These are phyloP conservation scores for Lipomyces yamanashiensis DNA, from an alignment of 805 yeast genomes.

Conservation along the genomic window DNA sequence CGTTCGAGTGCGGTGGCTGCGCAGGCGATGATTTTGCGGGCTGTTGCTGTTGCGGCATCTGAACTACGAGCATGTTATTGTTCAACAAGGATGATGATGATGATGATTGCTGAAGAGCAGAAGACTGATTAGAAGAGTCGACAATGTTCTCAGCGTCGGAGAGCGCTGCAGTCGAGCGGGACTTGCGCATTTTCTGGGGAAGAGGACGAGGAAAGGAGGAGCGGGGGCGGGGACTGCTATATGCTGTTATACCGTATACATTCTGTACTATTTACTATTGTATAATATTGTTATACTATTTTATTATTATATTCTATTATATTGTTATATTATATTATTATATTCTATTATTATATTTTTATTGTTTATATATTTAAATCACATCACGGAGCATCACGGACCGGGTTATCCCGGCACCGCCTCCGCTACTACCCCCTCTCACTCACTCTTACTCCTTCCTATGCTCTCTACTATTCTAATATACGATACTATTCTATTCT, in stretches of 20 bases:
- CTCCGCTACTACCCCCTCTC: not conserved
- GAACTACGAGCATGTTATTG: not conserved
- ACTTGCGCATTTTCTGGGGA: constrained; percentile 10
- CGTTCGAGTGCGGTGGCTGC: constrained; percentile 28
- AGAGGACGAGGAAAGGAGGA: constrained; percentile 1
- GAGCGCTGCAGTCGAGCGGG: constrained; percentile 5
- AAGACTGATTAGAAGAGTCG: not conserved
- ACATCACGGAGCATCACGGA: not conserved
- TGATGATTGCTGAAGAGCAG: not conserved
- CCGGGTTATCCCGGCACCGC: not conserved
- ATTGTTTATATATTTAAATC: no score
- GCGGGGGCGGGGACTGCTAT: not conserved
- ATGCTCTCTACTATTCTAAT: no score
- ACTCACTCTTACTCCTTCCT: not conserved
- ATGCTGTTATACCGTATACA: not conserved
- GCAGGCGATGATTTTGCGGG: constrained; percentile 2
- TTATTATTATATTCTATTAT: no score
- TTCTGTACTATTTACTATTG: not conserved
- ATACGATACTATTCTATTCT: no score
- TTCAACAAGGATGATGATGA: not conserved
- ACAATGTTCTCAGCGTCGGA: not conserved
- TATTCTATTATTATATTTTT: not conserved
- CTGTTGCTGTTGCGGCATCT: not conserved
- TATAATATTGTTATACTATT: not conserved
- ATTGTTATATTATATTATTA: no score